phyloP scores from a whole-genome alignment of 2,329 filamentous ascomycete species.

The Claviceps paspali region DNA sequence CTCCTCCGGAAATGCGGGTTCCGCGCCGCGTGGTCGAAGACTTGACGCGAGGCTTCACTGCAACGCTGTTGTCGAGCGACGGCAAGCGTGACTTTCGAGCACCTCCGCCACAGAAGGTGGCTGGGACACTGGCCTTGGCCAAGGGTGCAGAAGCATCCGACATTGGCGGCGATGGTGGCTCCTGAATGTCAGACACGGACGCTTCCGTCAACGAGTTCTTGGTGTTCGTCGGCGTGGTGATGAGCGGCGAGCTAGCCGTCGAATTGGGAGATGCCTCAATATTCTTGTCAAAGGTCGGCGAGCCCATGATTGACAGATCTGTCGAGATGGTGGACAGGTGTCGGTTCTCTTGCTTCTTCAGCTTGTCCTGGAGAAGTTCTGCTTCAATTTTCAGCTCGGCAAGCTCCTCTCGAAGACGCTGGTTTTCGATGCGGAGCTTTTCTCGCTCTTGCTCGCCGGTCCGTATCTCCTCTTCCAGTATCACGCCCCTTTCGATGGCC shows the following conservation, averaged over 20 bases:
- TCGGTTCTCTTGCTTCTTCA: slow-evolving; percentile 53
- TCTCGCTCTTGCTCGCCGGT: slow-evolving; percentile 86
- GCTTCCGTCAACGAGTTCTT: slow-evolving; percentile 47
- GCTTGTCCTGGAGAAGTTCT: slow-evolving; percentile 86
- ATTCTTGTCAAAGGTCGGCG: slow-evolving; percentile 56
- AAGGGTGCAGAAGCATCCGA: slow-evolving; percentile 63
- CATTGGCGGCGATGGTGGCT: slow-evolving; percentile 85
- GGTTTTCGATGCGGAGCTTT: slow-evolving; percentile 71
- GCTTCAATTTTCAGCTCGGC: slow-evolving; percentile 88
- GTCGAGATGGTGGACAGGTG: slow-evolving; percentile 45
- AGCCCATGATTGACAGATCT: slow-evolving; percentile 48
- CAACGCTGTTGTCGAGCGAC: slow-evolving; percentile 36
- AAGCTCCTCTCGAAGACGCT: slow-evolving; percentile 78
- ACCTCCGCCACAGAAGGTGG: slow-evolving; percentile 14
- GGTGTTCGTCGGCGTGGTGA: slow-evolving; percentile 65
- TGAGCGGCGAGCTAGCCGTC: slow-evolving; percentile 81
- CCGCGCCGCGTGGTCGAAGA: slow-evolving; percentile 18
- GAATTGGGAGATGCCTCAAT: slow-evolving; percentile 63
- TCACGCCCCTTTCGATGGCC: slow-evolving; percentile 76
- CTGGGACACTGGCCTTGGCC: slow-evolving; percentile 33
- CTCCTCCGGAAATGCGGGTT: slow-evolving; percentile 28
- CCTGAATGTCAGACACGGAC: slow-evolving; percentile 50
- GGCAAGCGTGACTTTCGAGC: slow-evolving; percentile 37
- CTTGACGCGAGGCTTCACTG: slow-evolving; percentile 41
- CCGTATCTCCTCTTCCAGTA: slow-evolving; percentile 92